Conservation (phyloP, 2,329 filamentous ascomycete species). For the Stagonosporopsis chrysanthemi region DNA sequence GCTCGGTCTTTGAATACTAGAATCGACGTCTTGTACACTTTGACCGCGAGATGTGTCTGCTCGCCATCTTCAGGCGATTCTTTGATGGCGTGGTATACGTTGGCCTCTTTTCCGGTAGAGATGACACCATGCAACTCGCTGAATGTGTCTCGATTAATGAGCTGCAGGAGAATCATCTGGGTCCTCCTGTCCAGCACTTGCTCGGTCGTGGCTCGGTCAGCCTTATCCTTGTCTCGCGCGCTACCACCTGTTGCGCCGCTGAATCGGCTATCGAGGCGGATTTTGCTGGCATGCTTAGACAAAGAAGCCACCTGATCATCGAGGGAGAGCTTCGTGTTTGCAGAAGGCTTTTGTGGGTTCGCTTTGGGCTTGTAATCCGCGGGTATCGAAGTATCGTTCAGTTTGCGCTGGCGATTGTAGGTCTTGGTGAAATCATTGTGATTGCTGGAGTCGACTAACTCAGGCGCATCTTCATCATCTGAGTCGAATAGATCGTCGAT, state of each 20-base stretch:
- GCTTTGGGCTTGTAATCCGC: slow-evolving; percentile 68
- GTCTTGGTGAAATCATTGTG: slow-evolving; percentile 79
- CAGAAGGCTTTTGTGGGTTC: slow-evolving; percentile 73
- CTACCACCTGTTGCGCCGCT: slow-evolving; percentile 59
- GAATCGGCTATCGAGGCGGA: slow-evolving; percentile 73
- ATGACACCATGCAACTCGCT: slow-evolving; percentile 94
- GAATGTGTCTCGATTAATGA: slow-evolving; percentile 91
- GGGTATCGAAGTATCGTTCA: slow-evolving; percentile 62
- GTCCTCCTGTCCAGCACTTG: slow-evolving; percentile 94
- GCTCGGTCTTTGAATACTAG: slow-evolving; percentile 97
- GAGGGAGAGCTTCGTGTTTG: slow-evolving; percentile 80
- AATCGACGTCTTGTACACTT: slow-evolving; percentile 98
- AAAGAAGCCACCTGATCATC: slow-evolving; percentile 90
- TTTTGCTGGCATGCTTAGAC: slow-evolving; percentile 83
- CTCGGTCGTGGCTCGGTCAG: slow-evolving; percentile 91
- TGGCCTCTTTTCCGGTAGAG: slow-evolving; percentile 97
- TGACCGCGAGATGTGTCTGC: slow-evolving; percentile 82
- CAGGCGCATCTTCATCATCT: slow-evolving; percentile 61
- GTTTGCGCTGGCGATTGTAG: slow-evolving; percentile 82
- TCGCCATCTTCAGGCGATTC: slow-evolving; percentile 58
- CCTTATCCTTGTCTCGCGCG: slow-evolving; percentile 76
- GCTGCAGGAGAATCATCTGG: slow-evolving; percentile 92
- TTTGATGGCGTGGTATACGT: slow-evolving; percentile 90
- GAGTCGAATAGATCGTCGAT: slow-evolving; percentile 70
- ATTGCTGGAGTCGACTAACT: slow-evolving; percentile 64